These are phyloP conservation scores for Macrolepiota dolichaula DNA, from an alignment of 768 basidiomycete species.

Conservation along the genomic window DNA sequence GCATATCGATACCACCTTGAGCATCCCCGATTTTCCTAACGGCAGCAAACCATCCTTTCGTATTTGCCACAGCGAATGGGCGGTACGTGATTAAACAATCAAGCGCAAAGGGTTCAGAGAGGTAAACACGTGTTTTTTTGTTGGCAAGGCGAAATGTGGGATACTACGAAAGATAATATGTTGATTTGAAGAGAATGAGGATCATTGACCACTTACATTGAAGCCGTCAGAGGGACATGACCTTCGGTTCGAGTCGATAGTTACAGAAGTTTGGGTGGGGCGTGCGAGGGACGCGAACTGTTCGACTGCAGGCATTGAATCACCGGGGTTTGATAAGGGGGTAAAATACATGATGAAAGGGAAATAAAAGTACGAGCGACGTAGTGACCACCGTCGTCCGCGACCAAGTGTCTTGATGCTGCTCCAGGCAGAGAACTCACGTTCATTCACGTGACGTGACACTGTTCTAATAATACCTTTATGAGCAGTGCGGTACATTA, in stretches of 20 bases:
- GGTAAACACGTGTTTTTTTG: slow-evolving; percentile 61
- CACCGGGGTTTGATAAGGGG: background rate
- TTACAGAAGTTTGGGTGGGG: slow-evolving; percentile 34
- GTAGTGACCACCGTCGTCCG: background rate
- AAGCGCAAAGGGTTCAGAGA: slow-evolving; percentile 53
- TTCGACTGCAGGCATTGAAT: slow-evolving; percentile 21
- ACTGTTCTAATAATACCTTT: background rate
- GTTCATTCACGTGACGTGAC: background rate
- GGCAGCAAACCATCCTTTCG: slow-evolving; percentile 70
- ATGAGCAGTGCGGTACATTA: too few species aligned
- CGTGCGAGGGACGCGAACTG: slow-evolving; percentile 34
- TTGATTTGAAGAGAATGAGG: background rate
- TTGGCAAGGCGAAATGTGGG: slow-evolving; percentile 47
- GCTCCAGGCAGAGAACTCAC: background rate
- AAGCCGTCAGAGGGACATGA: slow-evolving; percentile 40
- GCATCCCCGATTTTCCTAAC: slow-evolving; percentile 34
- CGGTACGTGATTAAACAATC: slow-evolving; percentile 38
- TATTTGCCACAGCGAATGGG: slow-evolving; percentile 58
- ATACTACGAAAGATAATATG: slow-evolving; percentile 29
- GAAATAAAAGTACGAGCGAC: background rate
- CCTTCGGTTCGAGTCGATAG: slow-evolving; percentile 34
- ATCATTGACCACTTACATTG: slow-evolving; percentile 29
- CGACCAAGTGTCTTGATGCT: too few species aligned
- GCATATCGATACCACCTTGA: slow-evolving; percentile 28
- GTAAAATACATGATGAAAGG: background rate